phyloP scores from a whole-genome alignment of 2,329 filamentous ascomycete species.

The Ceratocystiopsis brevicomis region DNA sequence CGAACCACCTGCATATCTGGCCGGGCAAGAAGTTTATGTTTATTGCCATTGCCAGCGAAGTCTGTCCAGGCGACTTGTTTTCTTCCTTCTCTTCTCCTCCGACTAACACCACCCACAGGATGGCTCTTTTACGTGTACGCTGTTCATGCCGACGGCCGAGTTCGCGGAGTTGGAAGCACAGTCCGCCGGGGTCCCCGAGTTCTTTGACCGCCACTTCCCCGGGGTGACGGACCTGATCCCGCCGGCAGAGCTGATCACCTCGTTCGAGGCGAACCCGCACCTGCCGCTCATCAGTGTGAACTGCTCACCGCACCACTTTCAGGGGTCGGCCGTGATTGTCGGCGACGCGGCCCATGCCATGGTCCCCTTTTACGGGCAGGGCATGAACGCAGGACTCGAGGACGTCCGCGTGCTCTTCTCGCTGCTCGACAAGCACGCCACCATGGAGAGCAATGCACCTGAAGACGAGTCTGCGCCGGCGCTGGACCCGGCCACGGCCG shows the following conservation, averaged over 20 bases:
- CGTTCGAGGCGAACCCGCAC: slow-evolving; percentile 70
- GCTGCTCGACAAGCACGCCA: slow-evolving; percentile 50
- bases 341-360: slow-evolving; percentile 95
- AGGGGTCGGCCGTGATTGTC: slow-evolving; percentile 59
- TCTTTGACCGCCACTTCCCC: slow-evolving; percentile 73
- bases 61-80: slow-evolving; percentile 14
- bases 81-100: not conserved
- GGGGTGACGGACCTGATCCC: slow-evolving; percentile 61
- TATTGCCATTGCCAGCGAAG: slow-evolving; percentile 70
- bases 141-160: slow-evolving; percentile 61
- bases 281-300: slow-evolving; percentile 87
- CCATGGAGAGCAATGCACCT: slow-evolving; percentile 10
- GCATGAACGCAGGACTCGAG: slow-evolving; percentile 92
- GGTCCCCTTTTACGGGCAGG: slow-evolving; percentile 96
- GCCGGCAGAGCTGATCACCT: slow-evolving; percentile 45
- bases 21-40: slow-evolving; percentile 92
- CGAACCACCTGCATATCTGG: slow-evolving; percentile 95
- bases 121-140: slow-evolving; percentile 82
- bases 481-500: slow-evolving; percentile 37
- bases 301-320: slow-evolving; percentile 72
- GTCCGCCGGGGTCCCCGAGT: slow-evolving; percentile 40
- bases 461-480: slow-evolving; percentile 22
- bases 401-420: slow-evolving; percentile 80
- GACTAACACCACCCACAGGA: slow-evolving; percentile 31
- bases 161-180: slow-evolving; percentile 49